Conservation (phyloP, 2,329 filamentous ascomycete genomes). For the Ophiostoma triangulosporum region DNA sequence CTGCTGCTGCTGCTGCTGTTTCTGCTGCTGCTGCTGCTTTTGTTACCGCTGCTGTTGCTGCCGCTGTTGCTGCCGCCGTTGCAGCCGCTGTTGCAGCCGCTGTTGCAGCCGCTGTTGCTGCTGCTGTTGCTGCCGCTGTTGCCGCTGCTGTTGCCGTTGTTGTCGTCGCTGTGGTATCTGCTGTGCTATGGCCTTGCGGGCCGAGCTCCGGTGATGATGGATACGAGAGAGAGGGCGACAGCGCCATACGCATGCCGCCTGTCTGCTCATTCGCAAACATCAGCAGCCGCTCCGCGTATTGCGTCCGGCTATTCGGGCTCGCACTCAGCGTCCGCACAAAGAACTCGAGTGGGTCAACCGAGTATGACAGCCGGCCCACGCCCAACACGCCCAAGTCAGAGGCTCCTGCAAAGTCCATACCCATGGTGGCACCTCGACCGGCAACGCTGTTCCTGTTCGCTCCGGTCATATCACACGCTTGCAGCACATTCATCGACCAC, state of each 20-base stretch:
- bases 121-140: neutral
- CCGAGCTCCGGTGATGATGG: conserved; percentile 10
- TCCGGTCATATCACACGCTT: conserved; percentile 21
- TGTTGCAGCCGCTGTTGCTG: neutral
- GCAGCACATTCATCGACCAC: conserved; percentile 31
- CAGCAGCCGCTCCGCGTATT: conserved; percentile 30
- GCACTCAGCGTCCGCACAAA: conserved; percentile 31
- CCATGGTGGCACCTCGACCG: conserved; percentile 13
- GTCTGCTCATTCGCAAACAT: conserved; percentile 28
- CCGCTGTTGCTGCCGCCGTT: neutral
- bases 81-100: neutral
- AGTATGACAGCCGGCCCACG: conserved; percentile 20
- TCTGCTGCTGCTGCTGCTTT: neutral
- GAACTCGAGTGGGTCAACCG: conserved; percentile 28
- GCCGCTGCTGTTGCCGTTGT: neutral
- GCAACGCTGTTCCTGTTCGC: conserved; percentile 7
- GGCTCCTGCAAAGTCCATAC: conserved; percentile 21
- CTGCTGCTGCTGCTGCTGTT: neutral
- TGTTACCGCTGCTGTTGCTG: neutral
- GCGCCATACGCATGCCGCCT: conserved; percentile 22
- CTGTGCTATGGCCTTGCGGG: neutral
- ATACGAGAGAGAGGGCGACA: conserved; percentile 17
- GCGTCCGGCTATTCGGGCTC: conserved; percentile 29
- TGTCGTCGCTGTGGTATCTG: neutral
- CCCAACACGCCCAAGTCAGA: conserved; percentile 22